A percentile compares a stretch with the other conserved stretches of the same genome.
phyloP scores from a whole-genome alignment of 352 stramenopile genomes.

The Phytopythium delawarense region DNA sequence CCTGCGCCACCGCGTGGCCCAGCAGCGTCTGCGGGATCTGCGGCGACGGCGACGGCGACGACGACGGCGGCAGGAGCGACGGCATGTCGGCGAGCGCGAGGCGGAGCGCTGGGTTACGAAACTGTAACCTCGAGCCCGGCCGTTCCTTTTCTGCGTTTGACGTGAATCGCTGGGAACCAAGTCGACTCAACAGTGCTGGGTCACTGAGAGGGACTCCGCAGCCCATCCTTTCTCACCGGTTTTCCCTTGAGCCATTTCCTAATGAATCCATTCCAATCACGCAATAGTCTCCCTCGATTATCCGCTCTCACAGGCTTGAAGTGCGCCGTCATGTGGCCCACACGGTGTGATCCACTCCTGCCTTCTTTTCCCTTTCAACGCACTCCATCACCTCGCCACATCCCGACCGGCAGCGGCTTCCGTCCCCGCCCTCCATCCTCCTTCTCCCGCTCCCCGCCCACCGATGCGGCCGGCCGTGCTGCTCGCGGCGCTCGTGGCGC shows the following conservation, averaged over 20 bases:
- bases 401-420: no score
- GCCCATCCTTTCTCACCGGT: no score
- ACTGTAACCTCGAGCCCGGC: no score
- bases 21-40: conserved; percentile 17
- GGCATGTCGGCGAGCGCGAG: conserved; percentile 19
- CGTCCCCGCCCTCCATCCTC: no score
- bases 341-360: background rate
- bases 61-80: conserved; percentile 26
- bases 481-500: conserved; percentile 34
- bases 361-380: background rate
- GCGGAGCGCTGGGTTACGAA: background rate
- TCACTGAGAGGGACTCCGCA: no score
- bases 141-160: background rate
- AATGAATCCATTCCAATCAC: background rate
- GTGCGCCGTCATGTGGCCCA: background rate
- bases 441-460: background rate
- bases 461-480: conserved; percentile 25
- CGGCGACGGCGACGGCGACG: conserved; percentile 29
- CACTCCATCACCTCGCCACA: no score
- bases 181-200: no score
- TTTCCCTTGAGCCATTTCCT: no score
- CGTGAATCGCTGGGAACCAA: background rate
- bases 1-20: conserved; percentile 39
- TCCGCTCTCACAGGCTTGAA: background rate
- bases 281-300: background rate